These are phyloP conservation scores for Eucalyptus decipiens DNA, from an alignment of 345 rosid species.

Conservation along the genomic window DNA sequence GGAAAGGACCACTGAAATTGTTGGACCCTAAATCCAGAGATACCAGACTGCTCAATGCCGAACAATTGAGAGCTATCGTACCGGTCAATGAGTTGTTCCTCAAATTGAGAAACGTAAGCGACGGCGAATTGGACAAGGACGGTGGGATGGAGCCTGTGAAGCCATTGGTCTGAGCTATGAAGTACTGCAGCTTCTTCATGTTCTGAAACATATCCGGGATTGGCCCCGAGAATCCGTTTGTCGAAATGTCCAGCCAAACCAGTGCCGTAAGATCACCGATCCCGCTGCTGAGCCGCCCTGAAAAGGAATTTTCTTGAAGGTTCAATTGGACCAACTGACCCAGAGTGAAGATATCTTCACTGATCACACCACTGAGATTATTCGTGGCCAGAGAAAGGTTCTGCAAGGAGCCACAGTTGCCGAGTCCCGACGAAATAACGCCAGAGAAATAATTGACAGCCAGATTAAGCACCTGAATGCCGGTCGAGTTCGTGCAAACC, in stretches of 20 bases:
- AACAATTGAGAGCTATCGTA: not conserved
- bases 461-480: not conserved
- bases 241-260: not conserved
- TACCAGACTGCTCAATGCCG: not conserved
- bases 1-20: not conserved
- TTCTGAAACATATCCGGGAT: not conserved
- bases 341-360: not conserved
- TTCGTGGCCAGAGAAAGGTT: not conserved
- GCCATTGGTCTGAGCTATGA: not conserved
- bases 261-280: not conserved
- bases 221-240: not conserved
- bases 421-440: not conserved
- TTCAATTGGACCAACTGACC: not conserved
- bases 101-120: not conserved
- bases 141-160: not conserved
- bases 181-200: not conserved
- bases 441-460: not conserved
- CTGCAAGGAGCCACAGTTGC: not conserved
- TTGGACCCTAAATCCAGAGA: not conserved
- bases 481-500: not conserved
- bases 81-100: not conserved
- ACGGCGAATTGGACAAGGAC: not conserved
- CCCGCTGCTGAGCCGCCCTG: not conserved
- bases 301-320: not conserved
- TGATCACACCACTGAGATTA: not conserved